Base-by-base conservation (phyloP, 495 filamentous ascomycete species). In the Lasiosphaeris hirsuta region DNA sequence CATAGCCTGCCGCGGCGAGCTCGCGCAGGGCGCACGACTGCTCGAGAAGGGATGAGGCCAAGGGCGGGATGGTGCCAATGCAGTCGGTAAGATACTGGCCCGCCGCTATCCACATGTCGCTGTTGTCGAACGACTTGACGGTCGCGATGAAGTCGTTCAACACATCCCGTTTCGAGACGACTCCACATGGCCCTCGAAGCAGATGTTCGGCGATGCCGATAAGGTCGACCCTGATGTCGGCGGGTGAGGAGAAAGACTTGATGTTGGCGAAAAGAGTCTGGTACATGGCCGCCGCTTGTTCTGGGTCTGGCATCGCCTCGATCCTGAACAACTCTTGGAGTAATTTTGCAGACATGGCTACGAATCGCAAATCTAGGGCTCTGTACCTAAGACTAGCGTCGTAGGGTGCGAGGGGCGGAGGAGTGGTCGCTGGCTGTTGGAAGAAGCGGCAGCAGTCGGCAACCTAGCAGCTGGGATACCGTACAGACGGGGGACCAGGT, bases 21-120 rank as follows among this genome's bases (percentile, higher is more conserved):
- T 91, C 85, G 46, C 91, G 87, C 50, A 97, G 79, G 1, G 86
- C 80, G 62, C 91, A 90, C 57, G 88, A 84, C 70, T 97, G 90
- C 72, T 97, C 95, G 64, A 89, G 89, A 4, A 89, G 90, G 4
- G 55, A 87, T 76, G 62, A 86, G 77, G 65, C 82, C 81, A 49
- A 66, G 11, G 69, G 40, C 4, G 56, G 30, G 47, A 49, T 59
- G 14, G 83, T 53, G 56, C 81, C 76, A 34, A 96, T 80, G 38
- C 84, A 75, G 43, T 79, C 75, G 38, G 93, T 76, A 30, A 87
- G 82, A 63, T 86, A 81, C 56, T 83, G 78, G 54, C 88, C 90
- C 36, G 89, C 84, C 58, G 82, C 81, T 58, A 93, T 85, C 69
- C 83, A 84, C 39, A 86, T 71, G 48, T 88, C 79, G 36, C 75